Conservation (phyloP, 2,329 filamentous ascomycete genomes). For the Cadophora sp. region DNA sequence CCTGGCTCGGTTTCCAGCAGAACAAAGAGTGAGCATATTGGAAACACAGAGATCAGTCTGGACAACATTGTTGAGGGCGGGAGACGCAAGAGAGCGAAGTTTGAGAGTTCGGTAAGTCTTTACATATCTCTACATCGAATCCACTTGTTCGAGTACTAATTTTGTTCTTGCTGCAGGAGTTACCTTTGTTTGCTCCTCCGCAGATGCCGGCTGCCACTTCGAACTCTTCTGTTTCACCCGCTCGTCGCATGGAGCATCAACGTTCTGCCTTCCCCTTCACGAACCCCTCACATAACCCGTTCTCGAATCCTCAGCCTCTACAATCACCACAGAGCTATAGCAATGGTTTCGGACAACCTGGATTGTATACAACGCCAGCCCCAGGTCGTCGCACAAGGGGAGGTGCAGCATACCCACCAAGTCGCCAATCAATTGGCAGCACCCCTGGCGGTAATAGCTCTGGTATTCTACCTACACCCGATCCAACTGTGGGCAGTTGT, state of each 20-base stretch:
- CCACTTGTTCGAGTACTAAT: slow-evolving; percentile 4
- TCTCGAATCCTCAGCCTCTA: slow-evolving; percentile 76
- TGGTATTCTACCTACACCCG: slow-evolving; percentile 86
- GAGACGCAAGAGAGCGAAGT: slow-evolving; percentile 91
- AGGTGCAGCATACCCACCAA: slow-evolving; percentile 61
- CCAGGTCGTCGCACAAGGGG: slow-evolving; percentile 72
- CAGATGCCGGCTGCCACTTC: slow-evolving; percentile 94
- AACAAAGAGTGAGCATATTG: slow-evolving; percentile 81
- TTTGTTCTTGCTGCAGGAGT: slow-evolving; percentile 66
- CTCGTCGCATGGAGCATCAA: slow-evolving; percentile 77
- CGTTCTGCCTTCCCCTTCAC: slow-evolving; percentile 78
- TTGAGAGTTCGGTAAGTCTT: slow-evolving; percentile 91
- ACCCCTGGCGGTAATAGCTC: slow-evolving; percentile 53
- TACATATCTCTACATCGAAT: background rate
- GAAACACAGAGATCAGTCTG: slow-evolving; percentile 95
- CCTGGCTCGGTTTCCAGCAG: slow-evolving; percentile 79
- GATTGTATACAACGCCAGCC: slow-evolving; percentile 68
- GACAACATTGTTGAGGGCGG: slow-evolving; percentile 98
- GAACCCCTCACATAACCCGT: slow-evolving; percentile 78
- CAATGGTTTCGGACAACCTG: slow-evolving; percentile 60
- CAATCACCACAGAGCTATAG: slow-evolving; percentile 84
- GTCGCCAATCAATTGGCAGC: slow-evolving; percentile 49
- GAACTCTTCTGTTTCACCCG: slow-evolving; percentile 95
- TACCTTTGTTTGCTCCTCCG: slow-evolving; percentile 92
- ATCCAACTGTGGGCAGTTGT: slow-evolving; percentile 95